Conservation (phyloP, 106 monocot genomes). For the Dendrobium huoshanense region DNA sequence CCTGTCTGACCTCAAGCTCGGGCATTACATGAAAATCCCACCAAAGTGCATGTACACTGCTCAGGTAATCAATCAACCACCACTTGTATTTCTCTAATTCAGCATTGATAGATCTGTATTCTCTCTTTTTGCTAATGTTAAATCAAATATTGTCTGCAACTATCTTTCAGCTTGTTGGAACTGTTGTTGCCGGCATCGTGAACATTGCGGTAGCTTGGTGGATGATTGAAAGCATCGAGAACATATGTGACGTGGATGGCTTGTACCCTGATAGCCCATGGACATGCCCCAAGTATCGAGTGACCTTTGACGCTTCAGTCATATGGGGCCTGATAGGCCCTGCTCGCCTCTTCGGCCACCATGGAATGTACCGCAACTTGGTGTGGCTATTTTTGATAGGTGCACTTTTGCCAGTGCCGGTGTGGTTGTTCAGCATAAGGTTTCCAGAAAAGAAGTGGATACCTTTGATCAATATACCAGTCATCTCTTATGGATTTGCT, state of each 20-base stretch:
- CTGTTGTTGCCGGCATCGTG: conserved; percentile 52
- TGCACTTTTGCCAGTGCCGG: conserved; percentile 62
- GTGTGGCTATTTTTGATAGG: conserved; percentile 82
- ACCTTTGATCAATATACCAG: conserved; percentile 71
- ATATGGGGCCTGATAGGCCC: conserved; percentile 90
- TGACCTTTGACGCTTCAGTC: conserved; percentile 81
- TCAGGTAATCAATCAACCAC: conserved; percentile 31
- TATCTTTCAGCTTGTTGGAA: conserved; percentile 62
- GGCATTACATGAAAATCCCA: conserved; percentile 96
- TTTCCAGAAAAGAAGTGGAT: conserved; percentile 93
- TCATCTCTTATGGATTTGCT: conserved; percentile 84
- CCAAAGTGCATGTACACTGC: conserved; percentile 93
- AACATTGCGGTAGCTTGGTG: conserved; percentile 90
- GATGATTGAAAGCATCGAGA: conserved; percentile 73
- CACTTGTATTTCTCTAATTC: not conserved
- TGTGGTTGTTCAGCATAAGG: conserved; percentile 59
- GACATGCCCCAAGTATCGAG: conserved; percentile 87
- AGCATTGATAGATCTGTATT: not conserved
- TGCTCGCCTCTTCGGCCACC: conserved; percentile 55
- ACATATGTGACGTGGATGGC: conserved; percentile 63
- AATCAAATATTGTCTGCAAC: not conserved
- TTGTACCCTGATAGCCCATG: conserved; percentile 75
- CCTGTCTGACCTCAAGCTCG: conserved; percentile 83
- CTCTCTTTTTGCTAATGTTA: not conserved
- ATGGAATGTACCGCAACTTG: conserved; percentile 63